Evolutionary conservation across 1,284 basidiomycete genomes (phyloP), one percentile per base, ranked within the genome.

Genomic region (Tilletia setariae): DNA sequence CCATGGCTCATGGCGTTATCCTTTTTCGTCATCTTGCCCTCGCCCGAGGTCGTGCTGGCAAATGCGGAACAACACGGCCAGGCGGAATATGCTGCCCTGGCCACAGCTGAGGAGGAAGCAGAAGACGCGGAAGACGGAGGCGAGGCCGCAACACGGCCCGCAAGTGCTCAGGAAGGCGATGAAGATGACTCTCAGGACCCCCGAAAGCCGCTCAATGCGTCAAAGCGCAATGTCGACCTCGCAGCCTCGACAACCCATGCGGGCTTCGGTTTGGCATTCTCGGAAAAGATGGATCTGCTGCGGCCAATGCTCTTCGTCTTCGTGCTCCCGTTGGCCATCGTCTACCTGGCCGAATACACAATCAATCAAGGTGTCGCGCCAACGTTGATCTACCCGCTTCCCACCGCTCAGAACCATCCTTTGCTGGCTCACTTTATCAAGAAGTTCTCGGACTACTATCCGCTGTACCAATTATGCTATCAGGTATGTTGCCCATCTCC

Each of bases 391-490:
- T 98, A 96, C 79, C 90, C 92, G 0, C 86, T 96, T 13, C 95
- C 95, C 0, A 84, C 86, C 0, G 80, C 85, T 1, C 84, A 87
- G 46, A 78, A 84, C 47, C 84, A 89, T 79, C 85, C 90, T 77
- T 76, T 94, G 59, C 83, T 92, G 65, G 86, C 89, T 78, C 88
- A 86, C 76, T 86, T 97, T 68, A 92, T 98, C 73, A 89, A 91
- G 75, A 90, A 89, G 0, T 87, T 95, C 40, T 86, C 92, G 42
- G 95, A 98, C 80, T 98, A 95, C 82, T 98, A 98, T 83, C 94
- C 94, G 6, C 95, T 81, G 2, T 83, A 77, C 68, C 82, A 83
- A 68, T 74, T 83, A 1, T 74, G 81, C 28, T 84, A 83, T 68
- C 83, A 78, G 47, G 67, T 62, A 63, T n/a, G 51, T 53, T 19